A percentile compares a stretch with the other conserved stretches of the same genome.
Evolutionary conservation across 176 grass and related monocot genomes (phyloP).

Genomic region (Zoysia pacifica): DNA sequence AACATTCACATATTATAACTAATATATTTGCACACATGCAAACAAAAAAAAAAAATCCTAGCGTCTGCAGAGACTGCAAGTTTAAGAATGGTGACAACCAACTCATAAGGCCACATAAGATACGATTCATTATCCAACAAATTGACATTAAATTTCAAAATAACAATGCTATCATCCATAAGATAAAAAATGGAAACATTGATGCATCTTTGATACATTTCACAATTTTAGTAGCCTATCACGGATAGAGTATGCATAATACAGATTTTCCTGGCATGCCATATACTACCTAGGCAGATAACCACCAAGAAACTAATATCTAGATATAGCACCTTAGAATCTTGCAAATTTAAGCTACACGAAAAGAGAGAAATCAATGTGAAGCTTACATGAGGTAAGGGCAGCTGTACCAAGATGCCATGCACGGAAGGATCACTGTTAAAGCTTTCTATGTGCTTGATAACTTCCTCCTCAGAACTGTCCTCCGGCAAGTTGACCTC

Average conservation of each 20-base stretch:
- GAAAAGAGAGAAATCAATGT: not conserved
- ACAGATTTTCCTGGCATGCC: not conserved
- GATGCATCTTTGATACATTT: not conserved
- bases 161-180: not conserved
- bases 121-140: not conserved
- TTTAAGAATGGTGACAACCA: not conserved
- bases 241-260: not conserved
- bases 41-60: not conserved
- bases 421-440: conserved; percentile 79
- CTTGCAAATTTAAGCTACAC: not conserved
- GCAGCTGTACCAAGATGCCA: conserved; percentile 96
- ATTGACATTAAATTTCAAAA: not conserved
- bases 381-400: conserved; percentile 76
- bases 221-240: not conserved
- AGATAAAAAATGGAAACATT: not conserved
- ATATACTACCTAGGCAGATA: not conserved
- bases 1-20: conserved; percentile 60
- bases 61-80: not conserved
- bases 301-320: not conserved
- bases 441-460: conserved; percentile 68
- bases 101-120: not conserved
- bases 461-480: conserved; percentile 72
- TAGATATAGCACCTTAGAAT: not conserved
- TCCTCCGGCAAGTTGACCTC: conserved; percentile 82
- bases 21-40: not conserved